Evolutionary conservation across 441 rosid species (phyloP).

Genomic region (Adansonia madagascariensis): DNA sequence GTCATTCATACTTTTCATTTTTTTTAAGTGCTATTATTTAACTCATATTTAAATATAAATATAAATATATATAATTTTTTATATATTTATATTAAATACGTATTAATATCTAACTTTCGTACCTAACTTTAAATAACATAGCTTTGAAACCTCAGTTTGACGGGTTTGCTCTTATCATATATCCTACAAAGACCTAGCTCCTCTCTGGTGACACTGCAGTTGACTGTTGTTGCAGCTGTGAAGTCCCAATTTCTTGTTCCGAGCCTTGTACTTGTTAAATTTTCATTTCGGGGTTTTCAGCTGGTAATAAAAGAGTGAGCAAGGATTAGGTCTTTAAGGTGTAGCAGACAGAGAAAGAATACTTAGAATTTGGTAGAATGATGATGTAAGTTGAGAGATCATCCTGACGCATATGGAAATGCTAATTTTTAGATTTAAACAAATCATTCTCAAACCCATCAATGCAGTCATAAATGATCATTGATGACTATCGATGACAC

Average conservation of each 20-base stretch:
- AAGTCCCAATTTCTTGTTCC: not conserved
- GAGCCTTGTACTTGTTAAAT: not conserved
- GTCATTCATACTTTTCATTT: no score
- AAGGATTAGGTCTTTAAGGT: not conserved
- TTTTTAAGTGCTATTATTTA: no score
- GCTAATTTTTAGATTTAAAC: not conserved
- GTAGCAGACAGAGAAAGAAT: no score
- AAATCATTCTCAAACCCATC: not conserved
- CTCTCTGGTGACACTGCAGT: not conserved
- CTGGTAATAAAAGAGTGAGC: not conserved
- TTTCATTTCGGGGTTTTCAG: not conserved
- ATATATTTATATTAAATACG: no score
- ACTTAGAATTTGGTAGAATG: not conserved
- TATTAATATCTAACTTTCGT: no score
- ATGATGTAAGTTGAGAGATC: not conserved
- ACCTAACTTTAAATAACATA: no score
- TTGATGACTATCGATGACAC: no score
- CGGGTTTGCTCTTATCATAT: not conserved
- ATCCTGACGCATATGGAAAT: no score
- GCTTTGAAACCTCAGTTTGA: not conserved
- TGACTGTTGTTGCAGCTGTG: not conserved
- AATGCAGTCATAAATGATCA: not conserved
- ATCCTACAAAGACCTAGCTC: not conserved
- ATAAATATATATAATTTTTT: no score
- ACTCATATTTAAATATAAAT: no score